phyloP scores from a whole-genome alignment of 805 yeast species.

The Lipomyces sp. region DNA sequence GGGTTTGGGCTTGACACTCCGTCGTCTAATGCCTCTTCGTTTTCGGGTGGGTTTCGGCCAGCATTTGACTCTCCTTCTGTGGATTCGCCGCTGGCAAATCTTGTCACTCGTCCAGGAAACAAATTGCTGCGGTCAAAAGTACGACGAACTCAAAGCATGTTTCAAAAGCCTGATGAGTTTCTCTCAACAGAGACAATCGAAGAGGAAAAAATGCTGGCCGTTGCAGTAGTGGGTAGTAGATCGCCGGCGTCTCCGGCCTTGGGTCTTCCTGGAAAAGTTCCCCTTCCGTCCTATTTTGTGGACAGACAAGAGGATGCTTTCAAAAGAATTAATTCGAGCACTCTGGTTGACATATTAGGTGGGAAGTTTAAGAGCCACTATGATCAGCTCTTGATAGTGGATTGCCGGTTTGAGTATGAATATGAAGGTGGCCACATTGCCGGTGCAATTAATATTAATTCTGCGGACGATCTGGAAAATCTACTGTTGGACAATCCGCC shows the following conservation, averaged over 20 bases:
- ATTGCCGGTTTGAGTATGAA: conserved; percentile 92
- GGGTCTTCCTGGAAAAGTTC: conserved; percentile 10
- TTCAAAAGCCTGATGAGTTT: conserved; percentile 53
- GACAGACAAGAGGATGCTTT: conserved; percentile 48
- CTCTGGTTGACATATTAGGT: conserved; percentile 55
- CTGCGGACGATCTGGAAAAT: conserved; percentile 64
- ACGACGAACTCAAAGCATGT: conserved; percentile 68
- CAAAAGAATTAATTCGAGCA: conserved; percentile 61
- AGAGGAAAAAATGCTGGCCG: conserved; percentile 7
- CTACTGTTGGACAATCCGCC: conserved; percentile 43
- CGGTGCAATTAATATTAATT: conserved; percentile 73
- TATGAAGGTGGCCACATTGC: conserved; percentile 88
- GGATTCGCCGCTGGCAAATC: conserved; percentile 19
- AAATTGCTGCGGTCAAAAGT: conserved; percentile 38
- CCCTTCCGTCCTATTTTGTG: conserved; percentile 16
- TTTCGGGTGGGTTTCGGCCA: conserved; percentile 18
- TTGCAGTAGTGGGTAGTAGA: neutral
- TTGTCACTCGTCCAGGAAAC: conserved; percentile 13
- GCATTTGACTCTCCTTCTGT: conserved; percentile 4
- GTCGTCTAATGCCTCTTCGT: conserved; percentile 6
- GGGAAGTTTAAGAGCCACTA: conserved; percentile 53
- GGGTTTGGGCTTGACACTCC: conserved; percentile 23
- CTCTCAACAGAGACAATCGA: conserved; percentile 40
- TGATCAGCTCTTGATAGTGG: conserved; percentile 61
- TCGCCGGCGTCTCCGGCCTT: conserved; percentile 22